Evolutionary conservation across 306 rosid genomes (phyloP), one percentile per base, ranked within the genome.

Genomic region (Cucumis hystrix): DNA sequence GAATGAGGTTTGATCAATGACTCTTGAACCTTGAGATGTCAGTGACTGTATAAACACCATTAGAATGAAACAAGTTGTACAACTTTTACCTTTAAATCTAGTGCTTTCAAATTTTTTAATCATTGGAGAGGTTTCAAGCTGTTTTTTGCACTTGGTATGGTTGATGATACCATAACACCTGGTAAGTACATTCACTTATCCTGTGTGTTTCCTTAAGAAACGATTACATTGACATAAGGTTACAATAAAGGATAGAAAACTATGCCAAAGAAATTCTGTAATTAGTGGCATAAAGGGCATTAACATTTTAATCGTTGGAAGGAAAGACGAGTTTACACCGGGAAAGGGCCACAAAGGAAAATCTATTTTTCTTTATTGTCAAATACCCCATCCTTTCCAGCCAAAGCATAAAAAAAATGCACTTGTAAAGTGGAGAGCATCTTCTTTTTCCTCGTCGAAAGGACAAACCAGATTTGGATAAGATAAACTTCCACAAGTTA

Each of bases 11-110:
- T 47, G 25, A 33, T 33, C 16, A 28, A 16, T 51, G 23, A 72
- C 28, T 72, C 45, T 72, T 51, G 62, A 21, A 72, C 77, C 28
- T 70, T 45, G 59, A 71, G 37, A 71, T 71, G 76, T 23, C 76
- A 52, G 6, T 41, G 33, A 54, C 23, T 33, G 63, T 30, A 73
- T 73, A 52, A 52, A 73, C 60, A 54, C 45, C 47, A 73, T 52
- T 10, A 28, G 62, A 54, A 52, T 47, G 77, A 33, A 73, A 43
- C 63, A 73, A 17, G 5, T 18, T 11, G 6, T 73, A 17, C 77
- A 15, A 14, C 28, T 17, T 54, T 73, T 52, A 52, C 33, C 63
- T 51, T 73, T 20, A 23, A 3, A 25, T 49, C 17, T 49, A 43
- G 15, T 71, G 40, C 28, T 49, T 49, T 49, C 76, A 49, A 49